A percentile compares a stretch with the other conserved stretches of the same genome.
phyloP scores from a whole-genome alignment of 2,329 filamentous ascomycete genomes.

The Hansfordia pulvinata region DNA sequence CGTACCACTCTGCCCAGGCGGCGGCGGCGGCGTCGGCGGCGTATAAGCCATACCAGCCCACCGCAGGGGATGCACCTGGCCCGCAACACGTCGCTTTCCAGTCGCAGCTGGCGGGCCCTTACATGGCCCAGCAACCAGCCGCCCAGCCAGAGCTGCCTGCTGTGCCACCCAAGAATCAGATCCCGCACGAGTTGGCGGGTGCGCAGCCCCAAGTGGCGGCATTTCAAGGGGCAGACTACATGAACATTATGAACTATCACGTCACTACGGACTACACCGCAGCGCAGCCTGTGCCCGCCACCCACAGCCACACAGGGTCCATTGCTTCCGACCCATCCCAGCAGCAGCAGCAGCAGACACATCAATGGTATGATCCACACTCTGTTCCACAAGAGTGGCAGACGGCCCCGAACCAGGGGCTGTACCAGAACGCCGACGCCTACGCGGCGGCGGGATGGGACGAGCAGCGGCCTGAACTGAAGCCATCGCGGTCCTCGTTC shows the following conservation, averaged over 20 bases:
- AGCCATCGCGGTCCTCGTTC: constrained; percentile 12
- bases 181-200: background rate
- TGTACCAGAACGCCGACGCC: constrained; percentile 6
- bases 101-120: background rate
- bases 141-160: background rate
- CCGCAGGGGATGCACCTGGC: too few species aligned
- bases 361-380: too few species aligned
- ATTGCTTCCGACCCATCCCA: constrained; percentile 4
- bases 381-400: too few species aligned
- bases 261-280: constrained; percentile 9
- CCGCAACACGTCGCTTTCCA: too few species aligned
- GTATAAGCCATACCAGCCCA: too few species aligned
- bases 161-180: background rate
- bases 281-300: constrained; percentile 10
- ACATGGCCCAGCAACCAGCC: background rate
- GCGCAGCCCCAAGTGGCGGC: background rate
- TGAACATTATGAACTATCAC: constrained; percentile 2
- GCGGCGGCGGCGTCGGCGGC: too few species aligned
- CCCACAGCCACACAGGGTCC: constrained; percentile 5
- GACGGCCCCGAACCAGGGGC: constrained; percentile 6
- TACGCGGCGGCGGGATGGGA: constrained; percentile 8
- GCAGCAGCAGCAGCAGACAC: constrained; percentile 4
- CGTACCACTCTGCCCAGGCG: too few species aligned
- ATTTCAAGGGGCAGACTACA: background rate
- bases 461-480: constrained; percentile 8